A percentile compares a stretch with the other conserved stretches of the same genome.
Evolutionary conservation across 306 rosid genomes (phyloP).

Genomic region (Vachellia pachyceras): DNA sequence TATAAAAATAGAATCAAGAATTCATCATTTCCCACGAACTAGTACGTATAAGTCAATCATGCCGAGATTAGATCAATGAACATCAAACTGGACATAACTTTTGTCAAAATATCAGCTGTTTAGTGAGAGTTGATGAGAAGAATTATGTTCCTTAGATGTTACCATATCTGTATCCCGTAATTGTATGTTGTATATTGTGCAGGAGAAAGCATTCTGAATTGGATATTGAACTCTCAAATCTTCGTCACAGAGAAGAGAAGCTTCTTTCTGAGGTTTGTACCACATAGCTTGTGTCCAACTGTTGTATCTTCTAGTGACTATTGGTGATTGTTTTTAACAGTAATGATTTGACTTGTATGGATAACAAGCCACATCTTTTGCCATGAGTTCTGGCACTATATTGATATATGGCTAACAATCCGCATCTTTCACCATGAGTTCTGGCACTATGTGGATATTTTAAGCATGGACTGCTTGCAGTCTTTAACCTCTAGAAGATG

Average conservation of each 20-base stretch:
- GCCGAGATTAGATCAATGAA: not conserved
- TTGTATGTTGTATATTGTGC: constrained; percentile 35
- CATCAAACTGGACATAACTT: not conserved
- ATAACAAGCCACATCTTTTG: constrained; percentile 26
- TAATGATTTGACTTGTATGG: constrained; percentile 17
- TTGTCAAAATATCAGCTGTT: not conserved
- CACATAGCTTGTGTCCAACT: constrained; percentile 24
- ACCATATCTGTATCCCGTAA: constrained; percentile 4
- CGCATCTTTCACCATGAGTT: too few species aligned
- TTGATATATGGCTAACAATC: too few species aligned
- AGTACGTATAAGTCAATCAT: not conserved
- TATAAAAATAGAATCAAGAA: not conserved
- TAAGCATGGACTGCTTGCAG: constrained; percentile 2
- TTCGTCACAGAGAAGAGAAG: constrained; percentile 82
- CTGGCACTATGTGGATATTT: too few species aligned
- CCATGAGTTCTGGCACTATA: constrained; percentile 14
- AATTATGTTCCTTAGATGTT: constrained; percentile 25
- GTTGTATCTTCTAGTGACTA: constrained; percentile 34
- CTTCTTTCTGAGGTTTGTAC: constrained; percentile 82
- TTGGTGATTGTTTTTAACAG: not conserved
- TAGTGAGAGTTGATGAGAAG: not conserved
- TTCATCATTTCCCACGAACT: not conserved
- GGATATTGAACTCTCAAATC: constrained; percentile 87
- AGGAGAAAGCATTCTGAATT: constrained; percentile 97
- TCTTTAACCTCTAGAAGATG: constrained; percentile 29